Base-by-base conservation (phyloP, 306 rosid genomes). In the Vigna angularis region DNA sequence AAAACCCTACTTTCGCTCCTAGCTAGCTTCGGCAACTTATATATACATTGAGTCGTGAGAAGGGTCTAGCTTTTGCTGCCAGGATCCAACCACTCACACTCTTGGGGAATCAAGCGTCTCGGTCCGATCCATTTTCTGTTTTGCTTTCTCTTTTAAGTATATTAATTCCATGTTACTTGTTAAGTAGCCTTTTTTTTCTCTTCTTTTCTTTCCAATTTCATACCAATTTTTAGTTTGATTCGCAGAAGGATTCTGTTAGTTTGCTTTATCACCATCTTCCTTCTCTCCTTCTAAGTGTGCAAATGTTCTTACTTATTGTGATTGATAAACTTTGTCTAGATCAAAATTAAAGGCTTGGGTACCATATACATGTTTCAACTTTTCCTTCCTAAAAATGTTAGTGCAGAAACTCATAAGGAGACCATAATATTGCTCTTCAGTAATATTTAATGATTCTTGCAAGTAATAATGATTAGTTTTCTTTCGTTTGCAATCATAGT, bases 61-160 rank as follows among this genome's bases (percentile, higher is more conserved):
- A 66, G 86, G 77, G 68, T 81, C 44, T 74, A 65, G 87, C 79
- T 83, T 85, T 81, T 65, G 72, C 65, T 65, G 9, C 57, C n/a
- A 83, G 78, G 88, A 80, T 84, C 86, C 86, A 79, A 71, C 79
- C 10, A 72, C 84, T 82, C 85, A 34, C 48, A 77, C 79, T 80
- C 81, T 66, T 15, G 94, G 98, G 98, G 97, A 94, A 91, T 91
- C 97, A 94, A 91, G 97, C 98, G 34, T 84, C 86, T 89, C 82
- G 97, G 98, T 94, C 98, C 98, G 98, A 91, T 88, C 90, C 78
- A 85, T 87, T 67, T 84, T 83, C 83, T 74, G 85, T 30, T 87
- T 86, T 74, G 82, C 10, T 87, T 84, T 77, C 58, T 61, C 28
- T 26, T 26, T 53, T 50, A 84, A 72, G 71, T 72, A 73, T 77